A percentile compares a stretch with the other conserved stretches of the same genome.
These are phyloP conservation scores for Phytophthora multivora DNA, from an alignment of 352 stramenopile genomes.

Conservation along the genomic window DNA sequence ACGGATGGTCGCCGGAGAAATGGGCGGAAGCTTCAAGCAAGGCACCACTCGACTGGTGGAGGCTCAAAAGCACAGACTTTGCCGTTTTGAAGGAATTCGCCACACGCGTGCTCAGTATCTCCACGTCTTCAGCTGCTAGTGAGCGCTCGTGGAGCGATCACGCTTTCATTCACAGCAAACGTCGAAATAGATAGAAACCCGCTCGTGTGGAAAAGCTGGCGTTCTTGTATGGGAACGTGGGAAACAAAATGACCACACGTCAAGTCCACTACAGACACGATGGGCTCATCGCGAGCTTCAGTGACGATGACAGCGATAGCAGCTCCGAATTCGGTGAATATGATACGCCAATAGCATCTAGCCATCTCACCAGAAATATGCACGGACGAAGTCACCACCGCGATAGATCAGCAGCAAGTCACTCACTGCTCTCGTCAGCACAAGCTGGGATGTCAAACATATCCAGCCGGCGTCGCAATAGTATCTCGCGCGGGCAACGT, in stretches of 20 bases:
- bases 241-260: neutral
- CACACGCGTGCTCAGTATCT: constrained; percentile 8
- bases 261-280: neutral
- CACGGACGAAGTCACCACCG: neutral
- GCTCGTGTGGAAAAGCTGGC: constrained; percentile 15
- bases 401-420: neutral
- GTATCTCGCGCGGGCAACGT: too few species aligned
- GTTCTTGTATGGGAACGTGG: constrained; percentile 19
- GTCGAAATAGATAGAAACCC: constrained; percentile 5
- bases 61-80: constrained; percentile 1
- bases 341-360: neutral
- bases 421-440: neutral
- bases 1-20: neutral
- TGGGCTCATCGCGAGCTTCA: neutral
- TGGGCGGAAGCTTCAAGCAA: neutral
- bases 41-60: constrained; percentile 18
- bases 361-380: neutral
- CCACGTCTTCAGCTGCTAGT: constrained; percentile 19
- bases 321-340: neutral
- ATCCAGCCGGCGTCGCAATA: too few species aligned
- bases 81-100: neutral
- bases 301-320: neutral
- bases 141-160: constrained; percentile 23
- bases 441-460: neutral
- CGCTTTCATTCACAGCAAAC: constrained; percentile 19